Conservation (phyloP, 2,329 filamentous ascomycete genomes). For the Apiospora koreana region DNA sequence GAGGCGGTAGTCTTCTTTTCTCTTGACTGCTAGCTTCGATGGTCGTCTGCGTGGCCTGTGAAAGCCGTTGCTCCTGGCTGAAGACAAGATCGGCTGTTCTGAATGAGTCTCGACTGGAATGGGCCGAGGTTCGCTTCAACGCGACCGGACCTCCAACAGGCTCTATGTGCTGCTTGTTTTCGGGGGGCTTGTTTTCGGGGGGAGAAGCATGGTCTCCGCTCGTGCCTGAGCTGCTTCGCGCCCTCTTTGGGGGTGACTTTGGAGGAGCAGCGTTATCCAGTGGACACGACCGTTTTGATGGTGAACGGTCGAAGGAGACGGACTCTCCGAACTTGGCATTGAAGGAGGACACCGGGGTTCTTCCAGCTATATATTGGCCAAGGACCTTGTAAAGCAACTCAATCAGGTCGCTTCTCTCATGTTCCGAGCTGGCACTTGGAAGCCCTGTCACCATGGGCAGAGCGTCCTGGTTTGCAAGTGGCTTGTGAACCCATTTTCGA, state of each 20-base stretch:
- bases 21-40: slow-evolving; percentile 28
- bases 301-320: neutral
- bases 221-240: neutral
- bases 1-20: slow-evolving; percentile 19
- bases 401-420: neutral
- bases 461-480: neutral
- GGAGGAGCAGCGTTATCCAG: neutral
- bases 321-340: neutral
- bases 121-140: neutral
- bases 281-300: neutral
- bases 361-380: neutral
- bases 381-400: neutral
- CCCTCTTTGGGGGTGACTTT: neutral
- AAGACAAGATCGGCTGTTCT: slow-evolving; percentile 28
- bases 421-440: neutral
- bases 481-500: neutral
- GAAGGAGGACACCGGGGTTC: neutral
- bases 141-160: neutral
- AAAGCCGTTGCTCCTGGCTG: slow-evolving; percentile 25
- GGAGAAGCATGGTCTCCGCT: neutral
- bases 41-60: slow-evolving; percentile 35
- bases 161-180: neutral
- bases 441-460: neutral
- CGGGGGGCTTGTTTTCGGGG: neutral
- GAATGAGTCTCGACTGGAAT: neutral